Conservation (phyloP, 306 rosid species). For the Prinsepia uniflora region DNA sequence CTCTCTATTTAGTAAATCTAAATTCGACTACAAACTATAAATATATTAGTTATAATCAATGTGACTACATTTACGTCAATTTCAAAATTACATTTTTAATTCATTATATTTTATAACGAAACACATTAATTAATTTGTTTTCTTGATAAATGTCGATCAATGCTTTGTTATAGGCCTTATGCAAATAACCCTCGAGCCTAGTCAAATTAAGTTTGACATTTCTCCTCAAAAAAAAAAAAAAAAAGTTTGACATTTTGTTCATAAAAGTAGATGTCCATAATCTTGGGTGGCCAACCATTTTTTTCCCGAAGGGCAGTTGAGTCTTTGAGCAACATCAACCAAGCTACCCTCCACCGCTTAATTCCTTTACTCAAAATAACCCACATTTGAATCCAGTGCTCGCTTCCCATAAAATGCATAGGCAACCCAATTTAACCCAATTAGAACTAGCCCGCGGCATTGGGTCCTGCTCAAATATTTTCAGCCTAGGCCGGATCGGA, state of each 20-base stretch:
- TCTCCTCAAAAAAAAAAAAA: too few relatives aligned
- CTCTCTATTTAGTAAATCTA: conserved; percentile 7
- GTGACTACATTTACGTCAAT: too few relatives aligned
- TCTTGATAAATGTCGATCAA: conserved; percentile 20
- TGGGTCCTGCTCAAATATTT: too few relatives aligned
- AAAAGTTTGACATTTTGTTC: conserved; percentile 37
- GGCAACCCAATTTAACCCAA: conserved; percentile 39
- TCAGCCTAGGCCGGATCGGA: too few relatives aligned
- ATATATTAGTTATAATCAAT: too few relatives aligned
- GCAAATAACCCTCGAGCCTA: conserved; percentile 25
- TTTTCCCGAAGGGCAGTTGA: conserved; percentile 13
- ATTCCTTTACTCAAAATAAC: conserved; percentile 36
- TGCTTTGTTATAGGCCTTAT: conserved; percentile 25
- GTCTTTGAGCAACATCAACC: conserved; percentile 26
- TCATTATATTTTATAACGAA: neutral
- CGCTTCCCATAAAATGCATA: conserved; percentile 24
- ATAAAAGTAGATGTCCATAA: conserved; percentile 39
- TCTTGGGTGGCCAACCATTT: conserved; percentile 8
- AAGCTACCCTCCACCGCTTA: conserved; percentile 33
- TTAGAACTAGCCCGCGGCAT: too few relatives aligned
- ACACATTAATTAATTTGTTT: neutral
- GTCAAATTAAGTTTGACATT: conserved; percentile 35
- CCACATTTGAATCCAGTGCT: conserved; percentile 22
- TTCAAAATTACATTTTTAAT: too few relatives aligned
- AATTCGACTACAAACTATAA: too few relatives aligned